Percentiles rank a stretch among this genome's conserved stretches.
These are phyloP conservation scores for Pleurotus salmoneostramineus DNA, from an alignment of 768 basidiomycete species.

Conservation along the genomic window DNA sequence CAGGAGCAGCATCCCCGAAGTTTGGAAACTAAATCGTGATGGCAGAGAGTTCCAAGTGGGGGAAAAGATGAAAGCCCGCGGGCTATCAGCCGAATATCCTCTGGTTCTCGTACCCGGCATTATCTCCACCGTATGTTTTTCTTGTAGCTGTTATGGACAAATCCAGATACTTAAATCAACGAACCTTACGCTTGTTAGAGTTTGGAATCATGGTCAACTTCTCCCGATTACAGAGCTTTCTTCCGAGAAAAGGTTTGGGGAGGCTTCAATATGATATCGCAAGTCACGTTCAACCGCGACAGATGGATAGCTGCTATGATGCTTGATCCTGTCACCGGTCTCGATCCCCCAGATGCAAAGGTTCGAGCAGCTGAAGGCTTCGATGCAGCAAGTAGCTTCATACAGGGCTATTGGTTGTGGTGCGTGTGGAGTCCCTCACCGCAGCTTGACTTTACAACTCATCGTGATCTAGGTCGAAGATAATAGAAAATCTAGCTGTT, in stretches of 20 bases:
- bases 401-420: conserved; percentile 96
- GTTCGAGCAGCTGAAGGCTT: conserved; percentile 91
- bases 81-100: conserved; percentile 68
- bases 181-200: conserved; percentile 35
- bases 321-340: conserved; percentile 87
- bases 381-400: conserved; percentile 82
- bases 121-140: conserved; percentile 68
- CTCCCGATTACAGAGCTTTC: conserved; percentile 78
- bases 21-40: conserved; percentile 79
- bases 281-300: conserved; percentile 79
- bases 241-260: conserved; percentile 90
- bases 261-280: conserved; percentile 78
- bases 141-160: background rate
- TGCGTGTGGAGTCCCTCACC: conserved; percentile 20
- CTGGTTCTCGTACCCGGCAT: conserved; percentile 88
- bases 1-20: conserved; percentile 66
- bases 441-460: background rate
- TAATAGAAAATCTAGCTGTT: conserved; percentile 91
- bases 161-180: background rate
- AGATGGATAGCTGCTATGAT: conserved; percentile 89
- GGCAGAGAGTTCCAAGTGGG: conserved; percentile 81
- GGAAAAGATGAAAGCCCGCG: conserved; percentile 58
- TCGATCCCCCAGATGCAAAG: conserved; percentile 84
- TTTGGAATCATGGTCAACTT: conserved; percentile 92
- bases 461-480: conserved; percentile 62